These are phyloP conservation scores for Hemileia vastatrix DNA, from an alignment of 1,284 basidiomycete species.

Conservation along the genomic window DNA sequence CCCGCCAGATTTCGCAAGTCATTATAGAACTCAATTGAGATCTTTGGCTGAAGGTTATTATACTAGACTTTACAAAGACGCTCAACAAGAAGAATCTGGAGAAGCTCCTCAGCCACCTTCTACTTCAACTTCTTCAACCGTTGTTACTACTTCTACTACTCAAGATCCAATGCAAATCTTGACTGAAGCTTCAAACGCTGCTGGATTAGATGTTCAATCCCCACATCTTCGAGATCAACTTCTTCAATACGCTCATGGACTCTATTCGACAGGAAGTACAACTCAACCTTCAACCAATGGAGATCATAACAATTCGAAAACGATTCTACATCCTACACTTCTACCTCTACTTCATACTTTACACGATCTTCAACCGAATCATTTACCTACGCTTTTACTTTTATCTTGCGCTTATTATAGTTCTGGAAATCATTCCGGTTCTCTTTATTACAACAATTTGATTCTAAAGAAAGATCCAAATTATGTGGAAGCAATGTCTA, in stretches of 20 bases:
- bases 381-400: slow-evolving; percentile 42
- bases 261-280: slow-evolving; percentile 32
- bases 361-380: slow-evolving; percentile 37
- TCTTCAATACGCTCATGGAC: slow-evolving; percentile 38
- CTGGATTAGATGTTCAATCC: slow-evolving; percentile 29
- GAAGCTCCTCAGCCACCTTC: not conserved
- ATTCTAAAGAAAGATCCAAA: slow-evolving; percentile 44
- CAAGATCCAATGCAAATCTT: slow-evolving; percentile 37
- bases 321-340: slow-evolving; percentile 39
- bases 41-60: slow-evolving; percentile 38
- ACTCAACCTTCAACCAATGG: not conserved
- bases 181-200: slow-evolving; percentile 30
- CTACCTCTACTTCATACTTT: slow-evolving; percentile 38
- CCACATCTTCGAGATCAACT: slow-evolving; percentile 37
- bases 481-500: slow-evolving; percentile 51
- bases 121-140: not conserved
- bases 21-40: slow-evolving; percentile 37
- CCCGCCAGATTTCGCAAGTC: slow-evolving; percentile 39
- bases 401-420: slow-evolving; percentile 44
- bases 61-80: slow-evolving; percentile 32
- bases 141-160: slow-evolving; percentile 2
- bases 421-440: slow-evolving; percentile 30
- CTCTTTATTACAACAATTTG: slow-evolving; percentile 43
- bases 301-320: not conserved
- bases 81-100: not conserved